Evolutionary conservation across 1,284 basidiomycete genomes (phyloP).

Genomic region (Apiotrichum domesticum): DNA sequence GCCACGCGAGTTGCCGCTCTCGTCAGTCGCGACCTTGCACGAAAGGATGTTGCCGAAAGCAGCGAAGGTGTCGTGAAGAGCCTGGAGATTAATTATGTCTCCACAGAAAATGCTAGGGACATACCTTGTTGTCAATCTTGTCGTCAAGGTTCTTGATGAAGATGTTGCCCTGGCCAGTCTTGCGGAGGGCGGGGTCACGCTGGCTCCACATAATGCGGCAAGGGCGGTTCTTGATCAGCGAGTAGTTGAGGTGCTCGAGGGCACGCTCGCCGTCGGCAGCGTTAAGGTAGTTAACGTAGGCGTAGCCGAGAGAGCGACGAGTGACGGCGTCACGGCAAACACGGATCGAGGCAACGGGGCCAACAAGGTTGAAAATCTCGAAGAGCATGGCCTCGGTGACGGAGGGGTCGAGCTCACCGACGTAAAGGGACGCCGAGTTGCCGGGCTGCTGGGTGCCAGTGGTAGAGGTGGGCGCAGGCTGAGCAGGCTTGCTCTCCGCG

Average conservation of each 20-base stretch:
- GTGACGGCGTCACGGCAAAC: conserved; percentile 99
- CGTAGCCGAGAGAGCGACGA: conserved; percentile 98
- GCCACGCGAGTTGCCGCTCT: conserved; percentile 84
- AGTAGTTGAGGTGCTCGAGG: conserved; percentile 99
- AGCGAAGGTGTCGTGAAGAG: conserved; percentile 98
- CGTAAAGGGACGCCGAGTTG: conserved; percentile 91
- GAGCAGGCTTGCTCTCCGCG: conserved; percentile 33
- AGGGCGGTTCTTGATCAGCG: conserved; percentile 93
- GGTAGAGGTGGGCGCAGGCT: conserved; percentile 52
- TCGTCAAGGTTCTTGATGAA: conserved; percentile 99
- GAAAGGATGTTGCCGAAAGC: conserved; percentile 98
- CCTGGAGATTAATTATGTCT: conserved; percentile 49
- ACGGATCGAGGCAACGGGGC: conserved; percentile 97
- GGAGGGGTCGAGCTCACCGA: conserved; percentile 94
- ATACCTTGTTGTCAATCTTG: conserved; percentile 95
- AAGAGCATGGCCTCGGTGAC: conserved; percentile 99
- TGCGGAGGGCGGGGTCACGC: conserved; percentile 97
- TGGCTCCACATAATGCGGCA: conserved; percentile 99
- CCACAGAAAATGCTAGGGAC: conserved; percentile 10
- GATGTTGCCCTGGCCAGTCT: conserved; percentile 99
- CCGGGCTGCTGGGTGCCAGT: conserved; percentile 58
- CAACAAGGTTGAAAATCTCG: conserved; percentile 99
- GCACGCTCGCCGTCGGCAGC: conserved; percentile 96
- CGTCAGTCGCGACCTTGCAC: conserved; percentile 97
- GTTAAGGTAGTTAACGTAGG: conserved; percentile 99